Conservation (phyloP, 106 monocot species). For the Dactylorhiza incarnata region DNA sequence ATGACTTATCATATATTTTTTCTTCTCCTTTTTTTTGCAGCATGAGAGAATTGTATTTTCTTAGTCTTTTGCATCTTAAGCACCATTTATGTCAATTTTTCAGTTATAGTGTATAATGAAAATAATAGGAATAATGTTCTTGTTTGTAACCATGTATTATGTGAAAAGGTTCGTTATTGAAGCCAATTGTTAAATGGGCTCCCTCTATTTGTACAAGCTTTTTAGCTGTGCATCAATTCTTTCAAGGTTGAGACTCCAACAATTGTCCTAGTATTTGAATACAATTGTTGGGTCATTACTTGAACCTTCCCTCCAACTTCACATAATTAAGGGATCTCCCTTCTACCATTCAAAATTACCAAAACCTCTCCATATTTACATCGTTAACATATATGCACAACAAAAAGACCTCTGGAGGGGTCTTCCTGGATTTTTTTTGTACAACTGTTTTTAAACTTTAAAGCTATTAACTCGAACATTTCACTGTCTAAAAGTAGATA, state of each 20-base stretch:
- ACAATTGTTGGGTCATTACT: not conserved
- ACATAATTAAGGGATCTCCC: too few species aligned
- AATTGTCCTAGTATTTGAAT: not conserved
- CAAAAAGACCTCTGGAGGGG: too few species aligned
- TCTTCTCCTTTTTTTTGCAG: too few species aligned
- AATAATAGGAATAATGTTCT: not conserved
- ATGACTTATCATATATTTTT: too few species aligned
- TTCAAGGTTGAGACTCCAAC: not conserved
- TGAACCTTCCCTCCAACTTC: too few species aligned
- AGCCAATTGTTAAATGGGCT: not conserved
- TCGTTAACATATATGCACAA: too few species aligned
- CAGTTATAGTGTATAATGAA: not conserved
- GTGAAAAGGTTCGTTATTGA: not conserved
- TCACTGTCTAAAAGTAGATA: not conserved
- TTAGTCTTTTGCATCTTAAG: not conserved
- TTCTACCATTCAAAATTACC: too few species aligned
- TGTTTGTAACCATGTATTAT: not conserved
- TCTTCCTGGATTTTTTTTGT: not conserved
- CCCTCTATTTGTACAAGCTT: not conserved
- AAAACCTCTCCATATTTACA: too few species aligned
- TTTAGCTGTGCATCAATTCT: not conserved
- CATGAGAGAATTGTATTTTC: too few species aligned
- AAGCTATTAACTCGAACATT: not conserved
- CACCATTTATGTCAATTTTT: not conserved
- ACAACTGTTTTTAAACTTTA: not conserved